These are phyloP conservation scores for Dactylonectria macrodidyma DNA, from an alignment of 2,329 filamentous ascomycete species.

Conservation along the genomic window DNA sequence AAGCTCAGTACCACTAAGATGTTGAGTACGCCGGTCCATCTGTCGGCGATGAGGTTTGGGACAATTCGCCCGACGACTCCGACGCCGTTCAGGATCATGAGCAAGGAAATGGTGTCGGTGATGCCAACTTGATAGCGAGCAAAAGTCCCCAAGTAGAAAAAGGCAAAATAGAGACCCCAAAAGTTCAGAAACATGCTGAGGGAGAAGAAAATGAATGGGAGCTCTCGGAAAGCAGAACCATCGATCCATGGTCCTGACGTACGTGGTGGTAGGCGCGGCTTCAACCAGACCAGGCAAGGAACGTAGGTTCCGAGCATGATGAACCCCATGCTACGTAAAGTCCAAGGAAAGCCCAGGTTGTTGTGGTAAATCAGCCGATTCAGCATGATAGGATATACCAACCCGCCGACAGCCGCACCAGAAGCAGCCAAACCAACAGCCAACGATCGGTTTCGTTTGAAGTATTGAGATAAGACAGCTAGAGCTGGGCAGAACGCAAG, in stretches of 20 bases:
- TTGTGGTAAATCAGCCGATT: constrained; percentile 59
- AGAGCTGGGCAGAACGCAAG: constrained; percentile 71
- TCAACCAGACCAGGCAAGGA: constrained; percentile 56
- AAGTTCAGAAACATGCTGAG: constrained; percentile 54
- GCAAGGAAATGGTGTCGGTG: constrained; percentile 41
- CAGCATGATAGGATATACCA: constrained; percentile 67
- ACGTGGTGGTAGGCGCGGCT: constrained; percentile 57
- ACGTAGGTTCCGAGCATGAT: constrained; percentile 59
- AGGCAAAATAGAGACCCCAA: constrained; percentile 57
- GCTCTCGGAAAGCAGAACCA: constrained; percentile 58
- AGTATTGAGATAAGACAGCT: constrained; percentile 75
- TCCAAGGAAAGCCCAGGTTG: constrained; percentile 69
- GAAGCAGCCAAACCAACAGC: constrained; percentile 72
- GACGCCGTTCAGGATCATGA: constrained; percentile 67
- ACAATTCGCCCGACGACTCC: constrained; percentile 65
- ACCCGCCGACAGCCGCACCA: constrained; percentile 69
- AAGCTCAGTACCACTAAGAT: constrained; percentile 59
- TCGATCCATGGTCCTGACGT: constrained; percentile 61
- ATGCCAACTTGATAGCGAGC: constrained; percentile 52
- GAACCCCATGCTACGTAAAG: constrained; percentile 64
- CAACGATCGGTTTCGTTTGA: constrained; percentile 67
- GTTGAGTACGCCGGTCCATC: constrained; percentile 66
- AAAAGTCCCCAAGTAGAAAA: constrained; percentile 67
- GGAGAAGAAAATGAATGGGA: constrained; percentile 53
- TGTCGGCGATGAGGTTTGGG: constrained; percentile 63